Conservation (phyloP, 1,139 yeast genomes). For the Candida buenavistaensis region DNA sequence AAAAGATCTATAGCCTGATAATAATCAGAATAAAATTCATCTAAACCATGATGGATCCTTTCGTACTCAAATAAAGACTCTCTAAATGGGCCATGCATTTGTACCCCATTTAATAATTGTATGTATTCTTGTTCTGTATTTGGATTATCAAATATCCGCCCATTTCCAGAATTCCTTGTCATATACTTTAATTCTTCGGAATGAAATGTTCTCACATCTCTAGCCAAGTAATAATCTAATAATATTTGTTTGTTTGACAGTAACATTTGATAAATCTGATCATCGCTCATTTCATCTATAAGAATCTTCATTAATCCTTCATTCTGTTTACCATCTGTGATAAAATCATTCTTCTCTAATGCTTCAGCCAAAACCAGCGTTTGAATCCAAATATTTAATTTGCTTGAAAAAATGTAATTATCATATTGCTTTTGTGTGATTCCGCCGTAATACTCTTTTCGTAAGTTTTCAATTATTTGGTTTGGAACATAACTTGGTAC, state of each 20-base stretch:
- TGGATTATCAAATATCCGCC: slow-evolving; percentile 8
- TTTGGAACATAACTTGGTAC: slow-evolving; percentile 30
- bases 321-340: slow-evolving; percentile 5
- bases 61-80: slow-evolving; percentile 31
- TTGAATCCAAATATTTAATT: slow-evolving; percentile 30
- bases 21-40: slow-evolving; percentile 6
- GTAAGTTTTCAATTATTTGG: slow-evolving; percentile 23
- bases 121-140: slow-evolving; percentile 4
- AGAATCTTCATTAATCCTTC: slow-evolving; percentile 6
- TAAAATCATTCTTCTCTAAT: slow-evolving; percentile 23
- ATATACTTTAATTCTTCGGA: slow-evolving; percentile 16
- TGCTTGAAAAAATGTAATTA: slow-evolving; percentile 31
- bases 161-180: slow-evolving; percentile 11
- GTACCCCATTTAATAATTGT: slow-evolving; percentile 16
- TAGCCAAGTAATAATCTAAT: slow-evolving; percentile 20
- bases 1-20: slow-evolving; percentile 8
- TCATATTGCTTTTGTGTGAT: slow-evolving; percentile 20
- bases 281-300: slow-evolving; percentile 18
- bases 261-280: slow-evolving; percentile 17
- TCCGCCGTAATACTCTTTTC: slow-evolving; percentile 26
- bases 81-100: slow-evolving; percentile 27
- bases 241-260: slow-evolving; percentile 17
- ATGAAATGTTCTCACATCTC: slow-evolving; percentile 18
- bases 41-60: slow-evolving; percentile 7
- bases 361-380: slow-evolving; percentile 18